Evolutionary conservation across 345 rosid genomes (phyloP).

Genomic region (Salix udensis): DNA sequence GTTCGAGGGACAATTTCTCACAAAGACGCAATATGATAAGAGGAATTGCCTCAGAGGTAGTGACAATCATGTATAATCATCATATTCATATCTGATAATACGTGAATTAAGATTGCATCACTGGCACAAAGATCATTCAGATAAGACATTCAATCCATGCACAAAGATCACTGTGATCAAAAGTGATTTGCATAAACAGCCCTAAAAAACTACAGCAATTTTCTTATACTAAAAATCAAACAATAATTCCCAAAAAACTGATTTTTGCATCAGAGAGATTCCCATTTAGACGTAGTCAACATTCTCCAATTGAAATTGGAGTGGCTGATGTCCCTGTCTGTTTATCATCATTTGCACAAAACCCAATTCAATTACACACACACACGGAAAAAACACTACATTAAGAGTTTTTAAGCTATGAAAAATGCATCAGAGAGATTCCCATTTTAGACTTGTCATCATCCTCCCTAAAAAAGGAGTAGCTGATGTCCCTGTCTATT

Average conservation of each 20-base stretch:
- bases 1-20: too few relatives aligned
- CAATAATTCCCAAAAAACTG: neutral
- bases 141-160: too few relatives aligned
- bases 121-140: too few relatives aligned
- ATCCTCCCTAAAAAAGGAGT: conserved; percentile 3
- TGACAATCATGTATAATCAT: too few relatives aligned
- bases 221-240: neutral
- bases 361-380: neutral
- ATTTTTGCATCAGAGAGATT: conserved; percentile 49
- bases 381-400: neutral
- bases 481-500: conserved; percentile 8
- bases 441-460: neutral
- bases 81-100: too few relatives aligned
- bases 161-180: too few relatives aligned
- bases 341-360: conserved; percentile 56
- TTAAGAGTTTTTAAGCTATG: neutral
- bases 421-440: conserved; percentile 1
- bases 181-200: neutral
- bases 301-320: conserved; percentile 21
- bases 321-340: conserved; percentile 88
- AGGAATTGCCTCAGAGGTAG: too few relatives aligned
- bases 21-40: too few relatives aligned
- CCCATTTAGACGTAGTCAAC: conserved; percentile 43
- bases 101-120: too few relatives aligned
- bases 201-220: too few relatives aligned